phyloP scores from a whole-genome alignment of 176 grass and related monocot genomes.

The Oryza longistaminata region DNA sequence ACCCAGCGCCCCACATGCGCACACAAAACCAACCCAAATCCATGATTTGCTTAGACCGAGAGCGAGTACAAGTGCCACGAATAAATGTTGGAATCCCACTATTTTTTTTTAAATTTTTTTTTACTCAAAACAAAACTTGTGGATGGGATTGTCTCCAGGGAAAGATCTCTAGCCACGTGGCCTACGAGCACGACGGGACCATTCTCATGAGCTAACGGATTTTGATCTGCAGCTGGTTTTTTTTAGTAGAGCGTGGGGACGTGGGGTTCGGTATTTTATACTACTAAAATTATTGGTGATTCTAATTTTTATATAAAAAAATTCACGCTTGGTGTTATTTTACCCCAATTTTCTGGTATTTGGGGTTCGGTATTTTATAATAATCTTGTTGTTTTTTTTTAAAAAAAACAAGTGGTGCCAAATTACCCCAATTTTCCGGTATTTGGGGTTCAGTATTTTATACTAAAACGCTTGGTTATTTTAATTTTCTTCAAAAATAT shows the following conservation, averaged over 20 bases:
- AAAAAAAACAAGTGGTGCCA: no score
- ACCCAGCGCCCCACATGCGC: background rate
- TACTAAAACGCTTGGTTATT: no score
- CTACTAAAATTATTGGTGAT: no score
- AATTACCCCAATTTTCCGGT: no score
- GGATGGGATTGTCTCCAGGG: background rate
- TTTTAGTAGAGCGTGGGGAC: background rate
- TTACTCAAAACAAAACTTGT: background rate
- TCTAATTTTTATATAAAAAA: no score
- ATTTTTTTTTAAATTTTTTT: no score
- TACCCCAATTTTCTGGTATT: background rate
- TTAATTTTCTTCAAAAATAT: no score
- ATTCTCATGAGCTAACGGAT: background rate
- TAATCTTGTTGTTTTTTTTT: no score
- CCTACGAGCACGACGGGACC: background rate
- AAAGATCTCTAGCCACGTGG: background rate
- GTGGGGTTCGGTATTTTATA: no score
- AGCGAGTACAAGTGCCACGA: background rate
- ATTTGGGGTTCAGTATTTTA: no score
- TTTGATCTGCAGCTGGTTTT: conserved; percentile 33
- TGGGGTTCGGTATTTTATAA: background rate
- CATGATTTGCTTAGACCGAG: no score
- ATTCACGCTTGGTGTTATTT: no score
- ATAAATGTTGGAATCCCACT: background rate
- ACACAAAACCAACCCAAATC: background rate